Percentiles rank a stretch among this genome's conserved stretches.
These are phyloP conservation scores for Bipolaris cookei DNA, from an alignment of 2,329 filamentous ascomycete species.

Conservation along the genomic window DNA sequence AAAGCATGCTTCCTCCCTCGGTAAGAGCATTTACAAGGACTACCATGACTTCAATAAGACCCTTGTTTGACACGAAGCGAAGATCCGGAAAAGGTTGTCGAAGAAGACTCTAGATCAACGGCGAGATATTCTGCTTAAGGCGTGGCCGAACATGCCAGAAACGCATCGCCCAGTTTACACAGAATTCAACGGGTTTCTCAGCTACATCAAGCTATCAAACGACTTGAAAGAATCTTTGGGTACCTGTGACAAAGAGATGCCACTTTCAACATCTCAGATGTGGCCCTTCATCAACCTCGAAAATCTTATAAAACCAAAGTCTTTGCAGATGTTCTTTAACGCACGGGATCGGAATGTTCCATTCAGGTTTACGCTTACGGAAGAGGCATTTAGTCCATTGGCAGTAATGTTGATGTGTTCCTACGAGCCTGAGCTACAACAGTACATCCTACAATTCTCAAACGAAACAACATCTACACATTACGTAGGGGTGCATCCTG, in stretches of 20 bases:
- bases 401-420: neutral
- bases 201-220: neutral
- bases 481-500: neutral
- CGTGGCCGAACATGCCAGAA: neutral
- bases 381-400: constrained; percentile 6
- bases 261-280: neutral
- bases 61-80: neutral
- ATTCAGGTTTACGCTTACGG: constrained; percentile 2
- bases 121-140: neutral
- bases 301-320: constrained; percentile 9
- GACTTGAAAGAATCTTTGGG: neutral
- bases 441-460: neutral
- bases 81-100: constrained; percentile 5
- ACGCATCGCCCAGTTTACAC: neutral
- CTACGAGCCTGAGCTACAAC: neutral
- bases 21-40: neutral
- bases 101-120: constrained; percentile 8
- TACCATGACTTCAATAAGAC: neutral
- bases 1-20: neutral
- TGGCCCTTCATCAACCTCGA: constrained; percentile 17
- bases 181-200: neutral
- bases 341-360: constrained; percentile 11
- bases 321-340: constrained; percentile 6
- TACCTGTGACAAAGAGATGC: neutral
- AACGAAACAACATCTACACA: neutral